Conservation (phyloP, 2,329 filamentous ascomycete species). For the Phaeomoniella chlamydospora region DNA sequence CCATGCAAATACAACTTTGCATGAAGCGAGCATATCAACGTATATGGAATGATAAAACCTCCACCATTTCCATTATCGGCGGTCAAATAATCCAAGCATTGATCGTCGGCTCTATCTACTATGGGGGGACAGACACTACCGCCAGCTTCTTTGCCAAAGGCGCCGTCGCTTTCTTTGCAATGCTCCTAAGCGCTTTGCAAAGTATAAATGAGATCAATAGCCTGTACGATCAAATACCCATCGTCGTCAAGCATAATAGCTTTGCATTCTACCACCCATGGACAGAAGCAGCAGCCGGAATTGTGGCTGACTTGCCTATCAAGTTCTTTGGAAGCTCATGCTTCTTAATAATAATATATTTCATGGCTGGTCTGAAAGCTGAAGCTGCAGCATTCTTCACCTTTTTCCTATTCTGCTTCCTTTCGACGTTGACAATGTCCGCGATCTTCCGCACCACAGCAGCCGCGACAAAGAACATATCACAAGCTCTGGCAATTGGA, state of each 20-base stretch:
- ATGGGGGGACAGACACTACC: constrained; percentile 41
- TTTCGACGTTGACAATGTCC: constrained; percentile 42
- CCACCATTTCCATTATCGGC: neutral
- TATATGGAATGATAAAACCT: neutral
- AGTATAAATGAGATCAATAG: constrained; percentile 53
- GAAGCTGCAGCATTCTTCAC: constrained; percentile 45
- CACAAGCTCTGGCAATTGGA: constrained; percentile 45
- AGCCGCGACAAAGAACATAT: constrained; percentile 41
- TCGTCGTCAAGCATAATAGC: constrained; percentile 43
- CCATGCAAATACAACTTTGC: neutral
- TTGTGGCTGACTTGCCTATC: constrained; percentile 36
- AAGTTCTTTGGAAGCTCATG: constrained; percentile 44
- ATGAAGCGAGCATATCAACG: neutral
- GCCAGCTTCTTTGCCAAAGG: constrained; percentile 47
- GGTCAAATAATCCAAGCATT: constrained; percentile 24
- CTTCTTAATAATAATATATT: constrained; percentile 48
- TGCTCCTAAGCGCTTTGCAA: constrained; percentile 47
- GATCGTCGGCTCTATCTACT: constrained; percentile 52
- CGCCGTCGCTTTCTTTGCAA: constrained; percentile 47
- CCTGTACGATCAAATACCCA: constrained; percentile 44
- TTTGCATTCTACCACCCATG: constrained; percentile 44
- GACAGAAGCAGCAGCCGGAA: constrained; percentile 27
- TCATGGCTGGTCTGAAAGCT: constrained; percentile 43
- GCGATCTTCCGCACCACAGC: constrained; percentile 46
- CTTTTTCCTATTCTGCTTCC: constrained; percentile 41